Evolutionary conservation across 2,329 filamentous ascomycete species (phyloP).

Genomic region (Ophiostoma ips): DNA sequence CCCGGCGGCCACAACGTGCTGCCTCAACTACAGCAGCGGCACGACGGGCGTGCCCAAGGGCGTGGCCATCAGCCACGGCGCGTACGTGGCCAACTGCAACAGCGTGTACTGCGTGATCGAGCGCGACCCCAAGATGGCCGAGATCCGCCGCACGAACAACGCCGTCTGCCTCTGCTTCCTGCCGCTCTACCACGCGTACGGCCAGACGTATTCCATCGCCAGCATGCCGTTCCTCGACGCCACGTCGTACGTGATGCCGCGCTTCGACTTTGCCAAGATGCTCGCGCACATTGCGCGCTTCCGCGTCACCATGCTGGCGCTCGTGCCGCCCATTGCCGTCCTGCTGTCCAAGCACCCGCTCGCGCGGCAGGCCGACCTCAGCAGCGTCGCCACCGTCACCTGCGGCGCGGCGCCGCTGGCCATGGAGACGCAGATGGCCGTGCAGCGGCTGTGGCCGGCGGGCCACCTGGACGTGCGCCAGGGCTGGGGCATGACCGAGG

Average conservation of each 20-base stretch:
- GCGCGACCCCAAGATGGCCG: conserved; percentile 32
- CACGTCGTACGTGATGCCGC: conserved; percentile 64
- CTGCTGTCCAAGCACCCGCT: conserved; percentile 58
- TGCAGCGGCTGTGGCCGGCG: conserved; percentile 39
- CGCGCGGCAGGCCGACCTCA: conserved; percentile 52
- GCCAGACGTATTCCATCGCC: conserved; percentile 57
- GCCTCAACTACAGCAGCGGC: conserved; percentile 66
- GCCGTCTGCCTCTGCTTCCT: conserved; percentile 49
- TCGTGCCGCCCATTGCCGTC: conserved; percentile 66
- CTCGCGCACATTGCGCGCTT: conserved; percentile 53
- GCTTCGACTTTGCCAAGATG: conserved; percentile 63
- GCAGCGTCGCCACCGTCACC: conserved; percentile 43
- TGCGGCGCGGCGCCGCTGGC: conserved; percentile 58
- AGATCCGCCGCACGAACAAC: conserved; percentile 23
- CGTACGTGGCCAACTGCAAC: conserved; percentile 57
- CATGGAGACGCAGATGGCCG: conserved; percentile 41
- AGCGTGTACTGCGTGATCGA: conserved; percentile 39
- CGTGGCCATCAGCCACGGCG: conserved; percentile 65
- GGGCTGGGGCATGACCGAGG: conserved; percentile 82
- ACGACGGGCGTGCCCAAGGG: conserved; percentile 77
- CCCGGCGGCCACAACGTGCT: conserved; percentile 41
- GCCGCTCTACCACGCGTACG: conserved; percentile 64
- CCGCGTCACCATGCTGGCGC: conserved; percentile 49
- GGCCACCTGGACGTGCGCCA: conserved; percentile 34
- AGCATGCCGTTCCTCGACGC: conserved; percentile 40